Evolutionary conservation across 305 asterid genomes (phyloP).

Genomic region (Solanum hybrid): DNA sequence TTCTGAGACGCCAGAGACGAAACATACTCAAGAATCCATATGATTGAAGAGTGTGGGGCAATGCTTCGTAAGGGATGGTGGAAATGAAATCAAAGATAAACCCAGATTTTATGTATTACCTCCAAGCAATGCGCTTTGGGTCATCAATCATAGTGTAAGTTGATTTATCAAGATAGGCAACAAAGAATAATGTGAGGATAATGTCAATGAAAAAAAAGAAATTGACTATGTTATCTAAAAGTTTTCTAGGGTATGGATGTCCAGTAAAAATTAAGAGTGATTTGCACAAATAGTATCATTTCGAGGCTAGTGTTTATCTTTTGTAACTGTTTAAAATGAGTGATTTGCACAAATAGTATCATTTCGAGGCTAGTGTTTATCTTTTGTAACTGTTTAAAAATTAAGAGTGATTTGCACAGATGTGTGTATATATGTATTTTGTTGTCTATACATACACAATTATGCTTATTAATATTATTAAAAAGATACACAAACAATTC

Average conservation of each 20-base stretch:
- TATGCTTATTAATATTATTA: too few relatives aligned
- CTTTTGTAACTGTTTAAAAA: too few relatives aligned
- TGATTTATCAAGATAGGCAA: neutral
- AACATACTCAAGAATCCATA: neutral
- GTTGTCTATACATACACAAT: too few relatives aligned
- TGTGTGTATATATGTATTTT: too few relatives aligned
- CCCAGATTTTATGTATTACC: neutral
- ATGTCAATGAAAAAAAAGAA: neutral
- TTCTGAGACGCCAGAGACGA: neutral
- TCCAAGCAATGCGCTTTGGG: neutral
- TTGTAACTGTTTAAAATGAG: too few relatives aligned
- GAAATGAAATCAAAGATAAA: neutral
- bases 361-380: neutral
- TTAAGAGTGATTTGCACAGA: too few relatives aligned
- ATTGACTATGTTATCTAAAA: too few relatives aligned
- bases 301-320: neutral
- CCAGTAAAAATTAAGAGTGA: too few relatives aligned
- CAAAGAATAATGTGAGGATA: neutral
- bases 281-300: too few relatives aligned
- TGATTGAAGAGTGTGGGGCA: neutral
- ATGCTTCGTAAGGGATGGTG: neutral
- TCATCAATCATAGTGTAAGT: neutral
- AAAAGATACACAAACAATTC: too few relatives aligned
- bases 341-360: too few relatives aligned
- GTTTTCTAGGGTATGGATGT: neutral